Conservation (phyloP, 2,329 filamentous ascomycete genomes). For the Colletotrichum magnum region DNA sequence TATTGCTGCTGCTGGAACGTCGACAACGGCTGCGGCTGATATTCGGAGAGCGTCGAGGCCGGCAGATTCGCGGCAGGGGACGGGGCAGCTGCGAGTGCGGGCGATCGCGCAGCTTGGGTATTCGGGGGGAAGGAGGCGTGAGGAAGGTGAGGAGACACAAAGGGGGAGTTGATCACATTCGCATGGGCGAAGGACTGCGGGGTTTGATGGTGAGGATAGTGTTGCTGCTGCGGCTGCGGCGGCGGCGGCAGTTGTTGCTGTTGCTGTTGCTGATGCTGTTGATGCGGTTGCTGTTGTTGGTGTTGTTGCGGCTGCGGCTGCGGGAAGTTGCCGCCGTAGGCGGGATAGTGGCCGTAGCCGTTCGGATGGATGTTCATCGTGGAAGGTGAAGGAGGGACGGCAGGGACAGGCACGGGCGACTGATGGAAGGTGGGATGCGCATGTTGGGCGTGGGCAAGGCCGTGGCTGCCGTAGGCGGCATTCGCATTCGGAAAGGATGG, state of each 20-base stretch:
- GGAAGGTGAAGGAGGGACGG: constrained; percentile 45
- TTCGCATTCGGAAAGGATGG: constrained; percentile 39
- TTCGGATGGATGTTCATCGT: constrained; percentile 42
- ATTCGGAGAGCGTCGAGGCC: constrained; percentile 23
- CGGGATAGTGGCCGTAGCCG: constrained; percentile 39
- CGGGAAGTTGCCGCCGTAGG: constrained; percentile 45
- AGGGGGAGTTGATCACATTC: constrained; percentile 30
- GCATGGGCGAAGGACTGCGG: constrained; percentile 27
- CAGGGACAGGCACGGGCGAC: constrained; percentile 45
- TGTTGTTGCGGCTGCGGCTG: constrained; percentile 45
- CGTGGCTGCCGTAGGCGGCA: constrained; percentile 27
- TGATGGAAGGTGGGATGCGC: constrained; percentile 47
- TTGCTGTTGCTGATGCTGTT: constrained; percentile 46
- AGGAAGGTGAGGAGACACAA: constrained; percentile 32
- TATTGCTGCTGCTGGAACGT: constrained; percentile 38
- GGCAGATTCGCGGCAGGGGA: constrained; percentile 13
- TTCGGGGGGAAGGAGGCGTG: constrained; percentile 30
- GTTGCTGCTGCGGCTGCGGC: background rate
- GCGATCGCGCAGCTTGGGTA: constrained; percentile 24
- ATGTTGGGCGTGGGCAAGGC: constrained; percentile 46
- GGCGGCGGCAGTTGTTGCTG: constrained; percentile 25
- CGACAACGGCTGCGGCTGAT: constrained; percentile 35
- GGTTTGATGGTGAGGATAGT: constrained; percentile 27
- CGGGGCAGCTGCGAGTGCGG: constrained; percentile 27
- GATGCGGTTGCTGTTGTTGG: constrained; percentile 47